These are phyloP conservation scores for Penicillium sp. DNA, from an alignment of 2,329 filamentous ascomycete species.

Conservation along the genomic window DNA sequence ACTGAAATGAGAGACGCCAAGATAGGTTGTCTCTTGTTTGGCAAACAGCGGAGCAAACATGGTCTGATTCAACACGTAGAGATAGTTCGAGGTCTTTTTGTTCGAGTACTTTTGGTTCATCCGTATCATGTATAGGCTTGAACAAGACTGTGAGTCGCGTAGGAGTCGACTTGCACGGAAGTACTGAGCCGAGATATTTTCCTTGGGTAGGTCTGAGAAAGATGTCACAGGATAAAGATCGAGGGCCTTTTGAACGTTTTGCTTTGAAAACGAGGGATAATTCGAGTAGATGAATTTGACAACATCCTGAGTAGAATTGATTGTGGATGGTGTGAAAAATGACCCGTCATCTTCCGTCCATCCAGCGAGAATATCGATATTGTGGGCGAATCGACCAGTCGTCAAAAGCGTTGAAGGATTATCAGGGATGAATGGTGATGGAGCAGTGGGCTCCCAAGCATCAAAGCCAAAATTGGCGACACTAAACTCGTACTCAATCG, in stretches of 20 bases:
- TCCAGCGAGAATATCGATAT: conserved; percentile 19
- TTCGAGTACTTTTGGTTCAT: conserved; percentile 21
- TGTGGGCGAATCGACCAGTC: conserved; percentile 14
- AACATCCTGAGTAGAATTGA: conserved; percentile 5
- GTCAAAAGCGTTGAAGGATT: conserved; percentile 15
- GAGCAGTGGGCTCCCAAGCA: conserved; percentile 12
- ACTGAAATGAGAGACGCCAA: conserved; percentile 16
- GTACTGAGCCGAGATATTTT: conserved; percentile 13
- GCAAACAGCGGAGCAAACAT: conserved; percentile 11
- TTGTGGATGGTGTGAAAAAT: conserved; percentile 10
- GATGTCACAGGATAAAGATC: conserved; percentile 13
- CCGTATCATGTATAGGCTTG: conserved; percentile 6
- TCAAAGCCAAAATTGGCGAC: conserved; percentile 9
- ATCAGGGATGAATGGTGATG: conserved; percentile 18
- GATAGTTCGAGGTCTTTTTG: conserved; percentile 10
- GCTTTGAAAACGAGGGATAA: conserved; percentile 5
- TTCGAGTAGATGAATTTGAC: neutral
- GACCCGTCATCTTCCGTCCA: conserved; percentile 20
- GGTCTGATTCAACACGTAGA: conserved; percentile 19
- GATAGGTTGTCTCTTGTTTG: neutral
- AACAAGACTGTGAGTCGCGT: conserved; percentile 15
- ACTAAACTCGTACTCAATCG: conserved; percentile 12
- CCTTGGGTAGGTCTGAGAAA: conserved; percentile 2
- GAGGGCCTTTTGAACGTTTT: conserved; percentile 10
- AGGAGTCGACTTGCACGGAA: conserved; percentile 16